Conservation (phyloP, 2,329 filamentous ascomycete species). For the Colletotrichum echinochloae region DNA sequence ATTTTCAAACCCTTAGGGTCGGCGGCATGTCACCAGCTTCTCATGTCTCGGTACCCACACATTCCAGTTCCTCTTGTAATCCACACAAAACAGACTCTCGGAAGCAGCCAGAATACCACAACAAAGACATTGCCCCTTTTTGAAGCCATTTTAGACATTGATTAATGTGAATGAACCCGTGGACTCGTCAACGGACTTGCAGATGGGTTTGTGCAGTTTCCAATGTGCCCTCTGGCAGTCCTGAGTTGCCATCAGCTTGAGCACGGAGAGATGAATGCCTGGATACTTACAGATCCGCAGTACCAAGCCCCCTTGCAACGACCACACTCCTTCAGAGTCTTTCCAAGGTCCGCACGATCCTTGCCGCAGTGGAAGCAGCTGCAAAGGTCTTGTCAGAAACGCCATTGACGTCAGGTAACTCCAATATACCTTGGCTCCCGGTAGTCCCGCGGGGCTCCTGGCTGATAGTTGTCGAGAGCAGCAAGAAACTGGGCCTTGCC, state of each 20-base stretch:
- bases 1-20: too few species aligned
- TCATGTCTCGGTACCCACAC: too few species aligned
- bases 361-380: constrained; percentile 46
- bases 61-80: background rate
- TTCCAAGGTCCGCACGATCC: constrained; percentile 35
- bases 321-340: constrained; percentile 28
- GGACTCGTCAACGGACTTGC: background rate
- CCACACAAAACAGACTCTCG: too few species aligned
- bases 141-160: background rate
- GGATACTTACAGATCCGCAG: constrained; percentile 38
- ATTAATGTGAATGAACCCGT: background rate
- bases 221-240: constrained; percentile 22
- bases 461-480: constrained; percentile 43
- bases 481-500: constrained; percentile 43
- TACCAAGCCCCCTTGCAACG: constrained; percentile 41
- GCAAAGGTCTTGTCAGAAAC: background rate
- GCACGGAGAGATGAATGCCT: background rate
- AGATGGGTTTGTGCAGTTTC: constrained; percentile 1
- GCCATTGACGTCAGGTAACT: background rate
- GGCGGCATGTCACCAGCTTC: background rate
- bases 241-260: background rate
- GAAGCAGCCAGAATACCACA: background rate
- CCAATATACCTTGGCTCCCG: constrained; percentile 36
- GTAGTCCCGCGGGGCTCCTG: constrained; percentile 41
- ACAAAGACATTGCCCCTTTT: too few species aligned